phyloP scores from a whole-genome alignment of 371 early-diverging fungal genomes.

The Syncephalastrum sp. region DNA sequence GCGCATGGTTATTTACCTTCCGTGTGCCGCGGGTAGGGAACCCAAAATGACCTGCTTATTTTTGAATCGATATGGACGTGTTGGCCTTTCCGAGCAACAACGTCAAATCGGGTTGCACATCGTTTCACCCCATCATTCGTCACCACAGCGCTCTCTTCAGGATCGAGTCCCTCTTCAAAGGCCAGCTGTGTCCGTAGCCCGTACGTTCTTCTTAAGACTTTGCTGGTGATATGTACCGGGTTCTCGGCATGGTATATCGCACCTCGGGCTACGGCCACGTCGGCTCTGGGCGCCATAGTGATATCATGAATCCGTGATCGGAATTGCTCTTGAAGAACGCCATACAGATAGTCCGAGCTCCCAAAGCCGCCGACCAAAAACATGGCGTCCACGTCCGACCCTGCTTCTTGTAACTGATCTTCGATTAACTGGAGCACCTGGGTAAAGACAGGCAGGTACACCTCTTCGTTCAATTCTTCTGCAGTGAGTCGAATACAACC shows the following conservation, averaged over 20 bases:
- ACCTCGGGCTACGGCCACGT: constrained; percentile 29
- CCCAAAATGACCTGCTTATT: constrained; percentile 27
- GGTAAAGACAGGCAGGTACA: constrained; percentile 45
- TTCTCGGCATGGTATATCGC: constrained; percentile 19
- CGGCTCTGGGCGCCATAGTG: constrained; percentile 24
- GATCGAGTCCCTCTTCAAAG: constrained; percentile 28
- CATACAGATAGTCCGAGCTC: constrained; percentile 46
- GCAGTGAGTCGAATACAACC: constrained; percentile 34
- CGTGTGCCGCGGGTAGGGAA: constrained; percentile 27
- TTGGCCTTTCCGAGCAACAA: constrained; percentile 24
- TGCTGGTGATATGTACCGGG: constrained; percentile 14
- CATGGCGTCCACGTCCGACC: constrained; percentile 29
- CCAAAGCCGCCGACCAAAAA: constrained; percentile 58
- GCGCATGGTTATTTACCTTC: constrained; percentile 18
- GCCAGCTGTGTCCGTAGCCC: constrained; percentile 20
- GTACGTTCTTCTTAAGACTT: constrained; percentile 18
- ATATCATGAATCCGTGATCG: constrained; percentile 12
- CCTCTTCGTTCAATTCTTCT: constrained; percentile 31
- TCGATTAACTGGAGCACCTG: constrained; percentile 42
- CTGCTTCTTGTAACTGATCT: constrained; percentile 31
- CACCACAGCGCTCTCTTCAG: constrained; percentile 21
- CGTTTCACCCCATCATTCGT: constrained; percentile 30
- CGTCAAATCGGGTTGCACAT: constrained; percentile 31
- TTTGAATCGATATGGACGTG: constrained; percentile 14
- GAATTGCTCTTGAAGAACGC: constrained; percentile 31